Percentiles rank a stretch among this genome's conserved stretches.
phyloP scores from a whole-genome alignment of 768 basidiomycete species.

The Tulasnella sp. region DNA sequence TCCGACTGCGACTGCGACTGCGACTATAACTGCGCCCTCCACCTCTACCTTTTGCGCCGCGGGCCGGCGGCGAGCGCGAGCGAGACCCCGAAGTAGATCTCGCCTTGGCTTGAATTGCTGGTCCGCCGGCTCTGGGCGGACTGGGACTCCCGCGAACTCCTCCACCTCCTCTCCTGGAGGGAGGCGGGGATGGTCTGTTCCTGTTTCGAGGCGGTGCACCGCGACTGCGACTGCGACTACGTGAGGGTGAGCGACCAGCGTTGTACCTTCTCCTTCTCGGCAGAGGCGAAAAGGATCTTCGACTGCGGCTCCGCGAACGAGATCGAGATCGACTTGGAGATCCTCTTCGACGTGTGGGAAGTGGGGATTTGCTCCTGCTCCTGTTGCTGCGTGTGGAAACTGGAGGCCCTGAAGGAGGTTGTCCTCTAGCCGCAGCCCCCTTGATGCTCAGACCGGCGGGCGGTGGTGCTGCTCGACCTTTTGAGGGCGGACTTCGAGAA shows the following conservation, averaged over 20 bases:
- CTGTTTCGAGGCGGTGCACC: background rate
- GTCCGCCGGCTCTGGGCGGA: conserved; percentile 19
- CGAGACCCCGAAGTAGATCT: too few species aligned
- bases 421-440: background rate
- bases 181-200: background rate
- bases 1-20: conserved; percentile 21
- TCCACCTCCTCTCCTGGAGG: background rate
- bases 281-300: conserved; percentile 28
- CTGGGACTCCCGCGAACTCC: conserved; percentile 16
- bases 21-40: too few species aligned
- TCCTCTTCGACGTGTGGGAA: conserved; percentile 30
- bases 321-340: conserved; percentile 27
- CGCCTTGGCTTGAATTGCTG: too few species aligned
- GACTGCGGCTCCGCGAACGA: too few species aligned
- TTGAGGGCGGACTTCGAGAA: conserved; percentile 2
- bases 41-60: too few species aligned
- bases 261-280: conserved; percentile 15
- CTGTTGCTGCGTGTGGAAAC: conserved; percentile 27
- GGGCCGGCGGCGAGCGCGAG: too few species aligned
- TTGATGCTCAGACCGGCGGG: conserved; percentile 8
- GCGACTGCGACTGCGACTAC: background rate
- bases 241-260: background rate
- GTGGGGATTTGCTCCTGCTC: too few species aligned
- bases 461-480: background rate
- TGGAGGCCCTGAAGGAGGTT: conserved; percentile 20